Percentiles rank a stretch among this genome's conserved stretches.
phyloP scores from a whole-genome alignment of 2,329 filamentous ascomycete species.

The Talaromyces atroroseus region DNA sequence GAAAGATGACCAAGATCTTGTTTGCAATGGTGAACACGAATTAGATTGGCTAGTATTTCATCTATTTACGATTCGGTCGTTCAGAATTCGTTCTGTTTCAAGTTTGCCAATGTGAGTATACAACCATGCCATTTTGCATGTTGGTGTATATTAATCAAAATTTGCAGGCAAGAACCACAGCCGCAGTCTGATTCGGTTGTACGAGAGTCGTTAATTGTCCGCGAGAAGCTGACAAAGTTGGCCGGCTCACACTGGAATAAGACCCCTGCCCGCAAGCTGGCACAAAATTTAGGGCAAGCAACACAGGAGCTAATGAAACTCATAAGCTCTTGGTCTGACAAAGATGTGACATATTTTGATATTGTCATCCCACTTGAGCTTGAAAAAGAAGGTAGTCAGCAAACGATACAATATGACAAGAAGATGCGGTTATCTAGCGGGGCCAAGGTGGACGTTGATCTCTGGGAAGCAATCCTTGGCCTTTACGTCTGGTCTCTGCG shows the following conservation, averaged over 20 bases:
- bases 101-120: background rate
- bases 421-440: background rate
- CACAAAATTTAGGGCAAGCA: background rate
- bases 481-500: slow-evolving; percentile 1
- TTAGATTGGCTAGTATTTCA: slow-evolving; percentile 28
- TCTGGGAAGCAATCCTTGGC: background rate
- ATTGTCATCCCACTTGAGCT: slow-evolving; percentile 2
- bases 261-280: background rate
- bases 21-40: slow-evolving; percentile 25
- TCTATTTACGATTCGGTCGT: slow-evolving; percentile 21
- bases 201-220: background rate
- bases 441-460: background rate
- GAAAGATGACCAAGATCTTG: slow-evolving; percentile 14
- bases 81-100: slow-evolving; percentile 14
- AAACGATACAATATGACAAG: background rate
- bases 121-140: too few species aligned
- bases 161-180: background rate
- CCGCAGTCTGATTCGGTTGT: background rate
- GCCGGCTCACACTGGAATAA: slow-evolving; percentile 7
- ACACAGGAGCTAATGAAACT: background rate
- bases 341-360: background rate
- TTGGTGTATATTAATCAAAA: background rate
- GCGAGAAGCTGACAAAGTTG: background rate
- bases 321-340: background rate
- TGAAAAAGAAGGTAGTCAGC: background rate